Base-by-base conservation (phyloP, 2,329 filamentous ascomycete genomes). In the Tothia fuscella region DNA sequence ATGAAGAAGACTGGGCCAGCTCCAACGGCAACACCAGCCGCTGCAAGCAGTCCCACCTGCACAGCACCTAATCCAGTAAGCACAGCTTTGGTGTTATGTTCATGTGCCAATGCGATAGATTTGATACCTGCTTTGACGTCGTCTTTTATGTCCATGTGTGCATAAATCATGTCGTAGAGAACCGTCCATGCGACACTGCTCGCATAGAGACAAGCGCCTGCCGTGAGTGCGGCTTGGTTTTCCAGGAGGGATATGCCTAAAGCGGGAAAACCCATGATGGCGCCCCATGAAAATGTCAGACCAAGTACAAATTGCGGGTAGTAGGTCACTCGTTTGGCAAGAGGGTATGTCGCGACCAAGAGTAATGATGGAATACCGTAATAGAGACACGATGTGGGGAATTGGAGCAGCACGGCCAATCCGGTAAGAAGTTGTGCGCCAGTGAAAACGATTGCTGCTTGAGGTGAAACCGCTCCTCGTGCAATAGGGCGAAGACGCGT, bases 161-260 rank as follows among this genome's bases (percentile, higher is more conserved):
- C 86, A 59, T 93, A 93, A 24, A 93, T 86, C 76, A 91, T 93
- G 58, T 93, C 86, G 58, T 93, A 93, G 29, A 93, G 63, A 20
- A 93, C 72, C 0, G 85, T 93, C 87, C 87, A 93, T 3, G 83
- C 78, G 19, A 91, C 69, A 51, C 87, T 91, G 32, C 81, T 86
- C 9, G 72, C 64, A 56, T 93, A 93, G 37, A 93, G 64, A 44
- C 74, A 74, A 3, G 69, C 74, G 1, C 82, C 82, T 2, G 81
- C 77, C 3, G 70, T 66, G 44, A 84, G 56, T 2, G 82, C 81
- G 1, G 73, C 60, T 17, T 63, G 63, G 48, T 81, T 74, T 5
- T 72, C 63, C 10, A 89, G 59, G n/a, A 91, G 58, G 49, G 88
- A 82, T 26, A 91, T 64, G 2, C 83, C 84, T 2, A 93, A 68